phyloP scores from a whole-genome alignment of 106 monocot species.

The Agapanthus africanus region DNA sequence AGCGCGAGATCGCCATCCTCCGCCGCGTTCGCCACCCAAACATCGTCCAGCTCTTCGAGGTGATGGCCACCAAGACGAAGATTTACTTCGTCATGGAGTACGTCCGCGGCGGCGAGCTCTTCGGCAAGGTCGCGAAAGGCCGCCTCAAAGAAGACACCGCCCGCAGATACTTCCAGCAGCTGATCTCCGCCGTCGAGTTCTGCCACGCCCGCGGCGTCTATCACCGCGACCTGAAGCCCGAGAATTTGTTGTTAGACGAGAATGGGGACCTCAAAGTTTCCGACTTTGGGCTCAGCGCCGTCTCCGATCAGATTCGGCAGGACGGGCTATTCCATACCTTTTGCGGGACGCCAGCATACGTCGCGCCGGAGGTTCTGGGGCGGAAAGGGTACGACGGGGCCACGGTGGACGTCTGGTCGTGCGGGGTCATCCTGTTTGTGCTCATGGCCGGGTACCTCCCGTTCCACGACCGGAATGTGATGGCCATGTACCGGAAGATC shows the following conservation, averaged over 20 bases:
- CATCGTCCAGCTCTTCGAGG: conserved; percentile 26
- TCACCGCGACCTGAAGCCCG: conserved; percentile 87
- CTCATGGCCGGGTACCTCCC: conserved; percentile 25
- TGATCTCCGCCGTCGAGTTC: conserved; percentile 71
- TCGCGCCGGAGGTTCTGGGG: conserved; percentile 24
- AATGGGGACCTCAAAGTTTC: conserved; percentile 5
- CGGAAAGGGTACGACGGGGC: conserved; percentile 13
- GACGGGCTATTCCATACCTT: conserved; percentile 13
- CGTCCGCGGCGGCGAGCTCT: conserved; percentile 35
- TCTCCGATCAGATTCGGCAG: conserved; percentile 8
- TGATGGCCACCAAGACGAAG: conserved; percentile 31
- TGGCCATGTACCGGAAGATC: conserved; percentile 21
- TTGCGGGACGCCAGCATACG: conserved; percentile 26
- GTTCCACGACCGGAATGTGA: conserved; percentile 25
- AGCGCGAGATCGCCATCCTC: conserved; percentile 22
- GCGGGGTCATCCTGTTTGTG: conserved; percentile 28
- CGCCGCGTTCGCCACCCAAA: conserved; percentile 24
- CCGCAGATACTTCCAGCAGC: conserved; percentile 57
- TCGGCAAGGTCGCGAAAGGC: conserved; percentile 27
- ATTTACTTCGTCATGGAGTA: conserved; percentile 39
- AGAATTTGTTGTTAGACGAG: conserved; percentile 14
- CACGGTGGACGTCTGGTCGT: conserved; percentile 25
- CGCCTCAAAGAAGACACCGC: conserved; percentile 25
- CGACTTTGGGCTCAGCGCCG: conserved; percentile 15
- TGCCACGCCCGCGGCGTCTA: conserved; percentile 83